Evolutionary conservation across 805 yeast genomes (phyloP).

Genomic region (Saitoella complicata): DNA sequence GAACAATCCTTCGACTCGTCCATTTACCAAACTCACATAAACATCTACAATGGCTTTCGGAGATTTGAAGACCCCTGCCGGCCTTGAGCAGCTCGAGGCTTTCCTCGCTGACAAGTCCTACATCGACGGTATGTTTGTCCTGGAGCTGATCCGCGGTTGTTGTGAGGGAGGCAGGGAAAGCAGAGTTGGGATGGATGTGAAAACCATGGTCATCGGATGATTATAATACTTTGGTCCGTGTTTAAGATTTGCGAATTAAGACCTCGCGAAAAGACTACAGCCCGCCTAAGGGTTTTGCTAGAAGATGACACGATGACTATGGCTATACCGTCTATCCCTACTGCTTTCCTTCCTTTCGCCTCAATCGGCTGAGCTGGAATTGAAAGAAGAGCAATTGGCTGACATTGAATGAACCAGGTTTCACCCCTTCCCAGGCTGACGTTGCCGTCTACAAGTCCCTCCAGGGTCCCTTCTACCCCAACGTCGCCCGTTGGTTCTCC

Average conservation of each 20-base stretch:
- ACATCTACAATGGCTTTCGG: conserved; percentile 25
- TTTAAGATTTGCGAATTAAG: conserved; percentile 83
- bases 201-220: not conserved
- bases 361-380: too few species aligned
- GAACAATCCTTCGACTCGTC: too few species aligned
- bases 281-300: conserved; percentile 29
- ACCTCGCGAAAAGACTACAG: conserved; percentile 82
- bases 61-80: conserved; percentile 28
- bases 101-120: conserved; percentile 85
- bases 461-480: conserved; percentile 63
- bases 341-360: too few species aligned
- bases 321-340: too few species aligned
- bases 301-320: too few species aligned
- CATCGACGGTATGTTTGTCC: conserved; percentile 23
- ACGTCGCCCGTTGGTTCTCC: conserved; percentile 96
- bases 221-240: conserved; percentile 64
- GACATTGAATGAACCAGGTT: conserved; percentile 5
- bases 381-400: conserved; percentile 24
- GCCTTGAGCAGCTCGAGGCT: conserved; percentile 59
- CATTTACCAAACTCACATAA: not conserved
- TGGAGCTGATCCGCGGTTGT: not conserved
- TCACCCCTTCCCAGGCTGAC: conserved; percentile 83
- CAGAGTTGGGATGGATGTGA: not conserved
- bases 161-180: not conserved
- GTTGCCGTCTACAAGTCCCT: conserved; percentile 85